Evolutionary conservation across 306 rosid species (phyloP).

Genomic region (Styphnolobium japonicum): DNA sequence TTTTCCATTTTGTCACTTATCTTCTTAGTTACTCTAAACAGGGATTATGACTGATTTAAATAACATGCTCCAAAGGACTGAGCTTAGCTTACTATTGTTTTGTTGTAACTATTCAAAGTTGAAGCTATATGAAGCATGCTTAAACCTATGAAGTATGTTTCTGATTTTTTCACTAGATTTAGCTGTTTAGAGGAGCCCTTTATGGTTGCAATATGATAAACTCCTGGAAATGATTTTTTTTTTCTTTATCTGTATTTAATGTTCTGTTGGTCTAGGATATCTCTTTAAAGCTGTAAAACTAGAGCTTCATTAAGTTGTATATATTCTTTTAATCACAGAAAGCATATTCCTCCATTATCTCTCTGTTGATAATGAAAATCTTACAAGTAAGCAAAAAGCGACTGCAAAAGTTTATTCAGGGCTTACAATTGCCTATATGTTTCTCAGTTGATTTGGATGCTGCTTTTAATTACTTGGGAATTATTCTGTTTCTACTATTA

Average conservation of each 20-base stretch:
- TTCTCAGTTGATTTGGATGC: slow-evolving; percentile 10
- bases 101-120: neutral
- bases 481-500: neutral
- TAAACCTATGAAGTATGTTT: neutral
- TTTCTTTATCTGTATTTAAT: neutral
- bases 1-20: neutral
- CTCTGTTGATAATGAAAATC: neutral
- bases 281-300: neutral
- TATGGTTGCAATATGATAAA: neutral
- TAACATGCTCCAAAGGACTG: neutral
- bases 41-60: neutral
- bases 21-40: neutral
- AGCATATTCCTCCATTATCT: neutral
- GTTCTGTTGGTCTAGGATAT: neutral
- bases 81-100: neutral
- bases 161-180: neutral
- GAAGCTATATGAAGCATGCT: neutral
- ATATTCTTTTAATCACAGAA: neutral
- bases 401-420: neutral
- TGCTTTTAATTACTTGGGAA: neutral
- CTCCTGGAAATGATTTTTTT: neutral
- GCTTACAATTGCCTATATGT: neutral
- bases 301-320: neutral
- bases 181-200: neutral
- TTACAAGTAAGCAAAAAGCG: neutral